phyloP scores from a whole-genome alignment of 306 rosid species.

The Dalbergia cultrata region DNA sequence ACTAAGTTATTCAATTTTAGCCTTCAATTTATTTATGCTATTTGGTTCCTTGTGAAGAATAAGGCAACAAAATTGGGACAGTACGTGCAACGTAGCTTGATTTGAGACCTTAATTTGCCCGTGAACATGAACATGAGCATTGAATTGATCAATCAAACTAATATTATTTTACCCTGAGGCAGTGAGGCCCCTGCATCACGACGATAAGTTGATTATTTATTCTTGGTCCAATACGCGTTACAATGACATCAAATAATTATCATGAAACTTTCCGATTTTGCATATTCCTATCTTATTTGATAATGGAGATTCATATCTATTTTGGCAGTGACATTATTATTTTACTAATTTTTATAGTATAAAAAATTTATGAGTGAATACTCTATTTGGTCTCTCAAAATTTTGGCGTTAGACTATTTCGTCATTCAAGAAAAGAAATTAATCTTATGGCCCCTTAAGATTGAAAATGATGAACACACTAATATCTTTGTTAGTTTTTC shows the following conservation, averaged over 20 bases:
- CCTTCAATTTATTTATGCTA: neutral
- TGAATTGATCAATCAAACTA: slow-evolving; percentile 39
- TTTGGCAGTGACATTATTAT: slow-evolving; percentile 23
- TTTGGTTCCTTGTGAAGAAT: slow-evolving; percentile 26
- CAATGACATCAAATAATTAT: slow-evolving; percentile 15
- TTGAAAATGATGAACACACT: too few species aligned
- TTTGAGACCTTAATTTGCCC: slow-evolving; percentile 29
- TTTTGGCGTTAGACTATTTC: too few species aligned
- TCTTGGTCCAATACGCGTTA: neutral
- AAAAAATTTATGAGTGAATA: neutral
- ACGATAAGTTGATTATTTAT: neutral
- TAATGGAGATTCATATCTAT: slow-evolving; percentile 24
- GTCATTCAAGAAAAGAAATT: too few species aligned
- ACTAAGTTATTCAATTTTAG: neutral
- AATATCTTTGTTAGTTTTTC: too few species aligned
- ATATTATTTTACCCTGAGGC: slow-evolving; percentile 1
- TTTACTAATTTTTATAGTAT: slow-evolving; percentile 1
- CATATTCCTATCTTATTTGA: neutral
- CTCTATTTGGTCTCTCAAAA: too few species aligned
- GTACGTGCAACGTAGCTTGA: slow-evolving; percentile 5
- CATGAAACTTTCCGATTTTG: neutral
- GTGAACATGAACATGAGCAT: slow-evolving; percentile 15
- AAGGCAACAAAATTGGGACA: neutral
- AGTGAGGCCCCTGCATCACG: neutral
- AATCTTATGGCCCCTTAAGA: too few species aligned